A percentile compares a stretch with the other conserved stretches of the same genome.
These are phyloP conservation scores for Psilocybe subaeruginosa DNA, from an alignment of 768 basidiomycete species.

Conservation along the genomic window DNA sequence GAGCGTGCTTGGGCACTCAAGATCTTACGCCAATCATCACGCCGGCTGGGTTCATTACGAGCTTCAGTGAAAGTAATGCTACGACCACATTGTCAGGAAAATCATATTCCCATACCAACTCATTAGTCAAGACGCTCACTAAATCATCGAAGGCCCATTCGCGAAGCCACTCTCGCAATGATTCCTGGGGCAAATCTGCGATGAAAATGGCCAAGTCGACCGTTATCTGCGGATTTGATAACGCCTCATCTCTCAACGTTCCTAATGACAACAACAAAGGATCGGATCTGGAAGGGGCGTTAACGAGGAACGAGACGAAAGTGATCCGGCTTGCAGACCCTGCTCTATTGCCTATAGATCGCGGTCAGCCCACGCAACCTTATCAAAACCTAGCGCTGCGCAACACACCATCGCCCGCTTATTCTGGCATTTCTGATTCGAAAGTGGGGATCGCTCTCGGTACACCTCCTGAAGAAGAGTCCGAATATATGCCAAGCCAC, in stretches of 20 bases:
- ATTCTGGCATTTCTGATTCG: conserved; percentile 32
- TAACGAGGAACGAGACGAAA: conserved; percentile 41
- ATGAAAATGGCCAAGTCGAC: conserved; percentile 41
- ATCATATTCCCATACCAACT: conserved; percentile 40
- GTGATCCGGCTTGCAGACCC: conserved; percentile 48
- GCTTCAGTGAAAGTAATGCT: conserved; percentile 22
- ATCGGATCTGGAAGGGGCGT: conserved; percentile 39
- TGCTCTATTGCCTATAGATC: conserved; percentile 34
- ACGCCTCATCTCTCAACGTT: not conserved
- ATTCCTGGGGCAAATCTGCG: conserved; percentile 47
- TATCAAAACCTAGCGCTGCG: conserved; percentile 6
- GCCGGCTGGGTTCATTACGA: conserved; percentile 20
- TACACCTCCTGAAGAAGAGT: conserved; percentile 32
- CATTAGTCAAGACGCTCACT: conserved; percentile 35
- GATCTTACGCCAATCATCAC: conserved; percentile 46
- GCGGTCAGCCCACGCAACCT: conserved; percentile 13
- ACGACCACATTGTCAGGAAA: conserved; percentile 13
- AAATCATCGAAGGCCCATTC: conserved; percentile 40
- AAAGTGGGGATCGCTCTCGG: conserved; percentile 41
- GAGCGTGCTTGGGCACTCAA: conserved; percentile 70
- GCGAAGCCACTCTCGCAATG: conserved; percentile 41
- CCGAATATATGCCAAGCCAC: conserved; percentile 40
- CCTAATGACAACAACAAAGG: conserved; percentile 17
- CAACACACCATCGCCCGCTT: conserved; percentile 23
- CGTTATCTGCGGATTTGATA: conserved; percentile 28